Evolutionary conservation across 2,329 filamentous ascomycete species (phyloP).

Genomic region (Ophiostoma novo-ulmi): DNA sequence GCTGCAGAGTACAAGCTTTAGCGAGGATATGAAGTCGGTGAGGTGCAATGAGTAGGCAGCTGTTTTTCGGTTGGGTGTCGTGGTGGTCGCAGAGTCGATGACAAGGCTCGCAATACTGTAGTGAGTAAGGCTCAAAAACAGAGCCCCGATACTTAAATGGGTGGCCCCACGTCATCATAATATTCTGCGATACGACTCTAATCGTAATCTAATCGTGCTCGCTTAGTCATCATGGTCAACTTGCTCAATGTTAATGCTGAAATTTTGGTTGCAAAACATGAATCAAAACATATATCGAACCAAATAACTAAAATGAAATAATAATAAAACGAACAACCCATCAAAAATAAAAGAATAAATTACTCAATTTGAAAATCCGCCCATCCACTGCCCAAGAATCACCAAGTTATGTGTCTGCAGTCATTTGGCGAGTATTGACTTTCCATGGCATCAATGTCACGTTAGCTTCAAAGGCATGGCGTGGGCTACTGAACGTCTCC

Average conservation of each 20-base stretch:
- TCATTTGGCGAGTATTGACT: no score
- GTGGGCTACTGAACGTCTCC: not conserved
- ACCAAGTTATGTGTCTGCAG: no score
- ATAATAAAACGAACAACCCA: no score
- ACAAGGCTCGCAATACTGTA: not conserved
- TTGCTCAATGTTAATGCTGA: not conserved
- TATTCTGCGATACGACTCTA: not conserved
- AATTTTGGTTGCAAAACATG: not conserved
- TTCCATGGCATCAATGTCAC: not conserved
- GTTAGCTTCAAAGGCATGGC: not conserved
- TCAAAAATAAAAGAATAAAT: no score
- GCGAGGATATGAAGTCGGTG: not conserved
- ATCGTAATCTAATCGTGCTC: constrained; percentile 29
- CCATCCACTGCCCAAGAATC: no score
- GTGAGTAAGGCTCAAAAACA: not conserved
- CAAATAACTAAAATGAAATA: not conserved
- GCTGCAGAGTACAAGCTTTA: not conserved
- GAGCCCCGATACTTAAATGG: not conserved
- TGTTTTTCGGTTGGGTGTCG: not conserved
- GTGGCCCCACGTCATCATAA: not conserved
- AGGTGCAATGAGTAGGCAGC: no score
- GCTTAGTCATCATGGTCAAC: constrained; percentile 26
- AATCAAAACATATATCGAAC: not conserved
- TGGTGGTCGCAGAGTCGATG: not conserved
- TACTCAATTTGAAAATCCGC: no score